These are phyloP conservation scores for Ganoderma leucocontextum DNA, from an alignment of 1,284 basidiomycete genomes.

Conservation along the genomic window DNA sequence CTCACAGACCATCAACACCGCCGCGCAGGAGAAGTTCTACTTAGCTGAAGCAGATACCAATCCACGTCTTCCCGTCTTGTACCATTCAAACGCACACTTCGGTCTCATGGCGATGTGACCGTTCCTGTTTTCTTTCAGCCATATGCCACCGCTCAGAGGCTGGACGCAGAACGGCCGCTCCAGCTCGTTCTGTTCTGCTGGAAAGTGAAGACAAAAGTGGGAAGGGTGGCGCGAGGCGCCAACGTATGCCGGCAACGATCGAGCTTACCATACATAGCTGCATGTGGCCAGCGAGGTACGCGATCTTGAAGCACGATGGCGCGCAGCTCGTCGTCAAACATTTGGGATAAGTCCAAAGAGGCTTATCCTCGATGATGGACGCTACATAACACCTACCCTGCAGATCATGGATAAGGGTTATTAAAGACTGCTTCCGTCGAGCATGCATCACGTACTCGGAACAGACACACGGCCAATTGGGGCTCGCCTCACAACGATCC, in stretches of 20 bases:
- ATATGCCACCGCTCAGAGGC: neutral
- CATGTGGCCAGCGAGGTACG: conserved; percentile 4
- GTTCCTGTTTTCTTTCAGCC: neutral
- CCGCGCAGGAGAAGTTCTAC: neutral
- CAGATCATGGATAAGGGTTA: conserved; percentile 1
- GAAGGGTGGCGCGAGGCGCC: neutral
- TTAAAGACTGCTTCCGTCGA: neutral
- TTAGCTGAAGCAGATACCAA: neutral
- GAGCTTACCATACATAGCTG: conserved; percentile 4
- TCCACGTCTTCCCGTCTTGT: neutral
- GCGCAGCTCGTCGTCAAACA: neutral
- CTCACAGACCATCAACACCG: neutral
- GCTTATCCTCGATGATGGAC: conserved; percentile 3
- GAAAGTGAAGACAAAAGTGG: conserved; percentile 3
- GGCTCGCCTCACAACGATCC: neutral
- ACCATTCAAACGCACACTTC: neutral
- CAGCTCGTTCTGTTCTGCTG: conserved; percentile 7
- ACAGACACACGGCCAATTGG: conserved; percentile 3
- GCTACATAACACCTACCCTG: neutral
- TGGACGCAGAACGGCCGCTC: conserved; percentile 6
- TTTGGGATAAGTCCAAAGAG: conserved; percentile 8
- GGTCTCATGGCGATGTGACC: conserved; percentile 1
- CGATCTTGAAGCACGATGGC: neutral
- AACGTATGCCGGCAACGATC: conserved; percentile 6
- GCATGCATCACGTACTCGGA: neutral